A percentile compares a stretch with the other conserved stretches of the same genome.
Conservation (phyloP, 2,329 filamentous ascomycete genomes). For the Sphaerulina populicola region DNA sequence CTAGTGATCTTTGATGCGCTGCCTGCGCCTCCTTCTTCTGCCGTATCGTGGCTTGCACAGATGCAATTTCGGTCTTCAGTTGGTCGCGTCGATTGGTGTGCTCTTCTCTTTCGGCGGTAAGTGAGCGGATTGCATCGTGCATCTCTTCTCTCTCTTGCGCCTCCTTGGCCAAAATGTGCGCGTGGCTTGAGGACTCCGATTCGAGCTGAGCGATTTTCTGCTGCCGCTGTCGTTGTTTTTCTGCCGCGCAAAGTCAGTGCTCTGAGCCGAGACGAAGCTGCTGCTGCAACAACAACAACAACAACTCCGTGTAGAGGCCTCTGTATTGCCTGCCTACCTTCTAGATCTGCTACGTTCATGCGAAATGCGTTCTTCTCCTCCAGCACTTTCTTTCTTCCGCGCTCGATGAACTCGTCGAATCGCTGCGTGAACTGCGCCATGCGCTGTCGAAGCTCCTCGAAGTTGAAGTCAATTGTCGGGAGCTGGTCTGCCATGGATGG, state of each 20-base stretch:
- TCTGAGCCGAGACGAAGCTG: neutral
- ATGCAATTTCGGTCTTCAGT: conserved; percentile 50
- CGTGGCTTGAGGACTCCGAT: conserved; percentile 61
- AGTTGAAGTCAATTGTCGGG: conserved; percentile 87
- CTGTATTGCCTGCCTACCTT: conserved; percentile 53
- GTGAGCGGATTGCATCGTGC: conserved; percentile 50
- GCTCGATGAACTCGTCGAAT: conserved; percentile 92
- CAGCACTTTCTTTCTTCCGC: conserved; percentile 76
- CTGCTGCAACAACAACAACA: too few species aligned
- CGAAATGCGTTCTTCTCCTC: conserved; percentile 93
- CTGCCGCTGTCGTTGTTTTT: conserved; percentile 84
- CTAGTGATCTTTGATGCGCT: conserved; percentile 63
- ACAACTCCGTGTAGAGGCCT: neutral
- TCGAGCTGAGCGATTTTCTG: conserved; percentile 77
- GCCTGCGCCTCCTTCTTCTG: conserved; percentile 62
- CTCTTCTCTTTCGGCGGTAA: conserved; percentile 49
- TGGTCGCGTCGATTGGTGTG: conserved; percentile 49
- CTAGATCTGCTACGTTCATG: conserved; percentile 78
- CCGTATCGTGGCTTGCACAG: conserved; percentile 63
- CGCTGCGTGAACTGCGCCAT: conserved; percentile 86
- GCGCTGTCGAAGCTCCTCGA: conserved; percentile 87
- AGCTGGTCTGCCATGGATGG: conserved; percentile 68
- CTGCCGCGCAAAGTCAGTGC: conserved; percentile 40
- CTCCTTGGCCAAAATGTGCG: conserved; percentile 68
- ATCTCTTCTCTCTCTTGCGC: conserved; percentile 62